These are phyloP conservation scores for Colletotrichum coccodes DNA, from an alignment of 2,329 filamentous ascomycete species.

Conservation along the genomic window DNA sequence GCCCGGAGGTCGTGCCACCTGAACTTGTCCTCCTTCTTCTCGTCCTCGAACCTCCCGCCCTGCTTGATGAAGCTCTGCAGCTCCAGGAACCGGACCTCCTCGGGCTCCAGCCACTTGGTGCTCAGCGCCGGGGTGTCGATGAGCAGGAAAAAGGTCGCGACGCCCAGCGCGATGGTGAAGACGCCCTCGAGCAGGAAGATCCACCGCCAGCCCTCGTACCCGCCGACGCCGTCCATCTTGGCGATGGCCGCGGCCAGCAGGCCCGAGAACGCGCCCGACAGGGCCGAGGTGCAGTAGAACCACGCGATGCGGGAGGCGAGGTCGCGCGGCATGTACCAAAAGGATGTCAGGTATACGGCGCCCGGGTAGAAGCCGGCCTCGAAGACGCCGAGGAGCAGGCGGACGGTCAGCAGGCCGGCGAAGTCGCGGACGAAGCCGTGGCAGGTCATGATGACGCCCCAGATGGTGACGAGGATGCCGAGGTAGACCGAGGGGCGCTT, in stretches of 20 bases:
- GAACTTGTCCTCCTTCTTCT: slow-evolving; percentile 32
- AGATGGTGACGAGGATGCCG: slow-evolving; percentile 69
- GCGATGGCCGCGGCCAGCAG: slow-evolving; percentile 68
- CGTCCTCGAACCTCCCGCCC: slow-evolving; percentile 38
- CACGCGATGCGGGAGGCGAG: slow-evolving; percentile 38
- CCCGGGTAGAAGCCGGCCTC: slow-evolving; percentile 44
- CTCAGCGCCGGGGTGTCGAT: slow-evolving; percentile 51
- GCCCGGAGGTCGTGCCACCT: slow-evolving; percentile 39
- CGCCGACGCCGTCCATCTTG: slow-evolving; percentile 61
- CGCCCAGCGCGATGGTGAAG: slow-evolving; percentile 52
- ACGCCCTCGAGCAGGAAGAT: slow-evolving; percentile 53
- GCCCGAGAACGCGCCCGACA: slow-evolving; percentile 69
- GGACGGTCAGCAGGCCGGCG: slow-evolving; percentile 38
- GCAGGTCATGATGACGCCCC: slow-evolving; percentile 41
- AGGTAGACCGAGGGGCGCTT: slow-evolving; percentile 70
- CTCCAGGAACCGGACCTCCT: slow-evolving; percentile 47
- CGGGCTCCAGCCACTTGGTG: slow-evolving; percentile 43
- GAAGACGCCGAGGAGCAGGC: slow-evolving; percentile 45
- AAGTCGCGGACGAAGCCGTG: slow-evolving; percentile 41
- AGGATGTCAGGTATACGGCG: slow-evolving; percentile 40
- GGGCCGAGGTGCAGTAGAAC: slow-evolving; percentile 40
- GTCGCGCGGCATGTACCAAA: slow-evolving; percentile 44
- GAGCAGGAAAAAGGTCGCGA: slow-evolving; percentile 49
- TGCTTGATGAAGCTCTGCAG: slow-evolving; percentile 44
- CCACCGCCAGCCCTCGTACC: slow-evolving; percentile 67